These are phyloP conservation scores for Lasiodiplodia hormozganensis DNA, from an alignment of 2,329 filamentous ascomycete genomes.

Conservation along the genomic window DNA sequence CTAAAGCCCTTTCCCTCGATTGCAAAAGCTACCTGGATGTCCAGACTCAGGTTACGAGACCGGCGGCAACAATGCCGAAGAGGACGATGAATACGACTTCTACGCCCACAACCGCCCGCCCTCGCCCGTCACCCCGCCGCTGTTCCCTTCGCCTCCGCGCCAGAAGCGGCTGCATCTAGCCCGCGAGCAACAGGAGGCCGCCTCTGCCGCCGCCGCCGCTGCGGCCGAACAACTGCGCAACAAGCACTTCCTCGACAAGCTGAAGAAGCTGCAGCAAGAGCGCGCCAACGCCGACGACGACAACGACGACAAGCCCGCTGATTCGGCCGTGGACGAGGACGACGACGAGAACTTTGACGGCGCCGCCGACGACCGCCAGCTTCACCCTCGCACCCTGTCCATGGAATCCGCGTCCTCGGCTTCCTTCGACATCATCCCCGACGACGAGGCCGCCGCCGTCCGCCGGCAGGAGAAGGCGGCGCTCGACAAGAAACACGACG, in stretches of 20 bases:
- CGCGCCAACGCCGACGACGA: not conserved
- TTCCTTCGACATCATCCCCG: constrained; percentile 1
- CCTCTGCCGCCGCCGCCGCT: not conserved
- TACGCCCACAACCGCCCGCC: not conserved
- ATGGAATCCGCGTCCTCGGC: not conserved
- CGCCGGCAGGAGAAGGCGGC: not conserved
- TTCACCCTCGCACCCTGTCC: not conserved
- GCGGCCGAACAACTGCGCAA: not conserved
- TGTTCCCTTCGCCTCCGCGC: not conserved
- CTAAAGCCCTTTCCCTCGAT: not conserved
- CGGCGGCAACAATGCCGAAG: not conserved
- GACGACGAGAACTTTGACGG: too few species aligned
- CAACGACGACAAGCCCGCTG: not conserved
- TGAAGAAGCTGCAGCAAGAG: too few species aligned
- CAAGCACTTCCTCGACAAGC: not conserved
- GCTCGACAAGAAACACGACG: not conserved
- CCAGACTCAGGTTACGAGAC: not conserved
- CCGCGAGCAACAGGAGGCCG: not conserved
- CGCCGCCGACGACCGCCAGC: not conserved
- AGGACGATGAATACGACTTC: not conserved
- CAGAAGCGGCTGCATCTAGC: not conserved
- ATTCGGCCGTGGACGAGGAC: too few species aligned
- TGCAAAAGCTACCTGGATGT: not conserved
- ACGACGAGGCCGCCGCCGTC: not conserved
- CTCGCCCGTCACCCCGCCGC: not conserved